Conservation (phyloP, 2,329 filamentous ascomycete species). For the Sclerotinia minor region DNA sequence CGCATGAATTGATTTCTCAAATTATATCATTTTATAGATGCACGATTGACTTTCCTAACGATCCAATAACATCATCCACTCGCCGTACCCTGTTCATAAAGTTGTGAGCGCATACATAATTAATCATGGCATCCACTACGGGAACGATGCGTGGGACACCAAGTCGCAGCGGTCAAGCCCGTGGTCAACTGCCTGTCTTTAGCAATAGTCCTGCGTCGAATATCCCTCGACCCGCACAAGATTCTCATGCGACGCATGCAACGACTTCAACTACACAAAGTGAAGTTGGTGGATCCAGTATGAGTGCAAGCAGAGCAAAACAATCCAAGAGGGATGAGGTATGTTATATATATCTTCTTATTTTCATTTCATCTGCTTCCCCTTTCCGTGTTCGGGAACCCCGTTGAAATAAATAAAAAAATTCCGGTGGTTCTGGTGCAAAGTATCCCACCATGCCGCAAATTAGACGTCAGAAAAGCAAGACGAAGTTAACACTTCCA, state of each 20-base stretch:
- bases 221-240: constrained; percentile 73
- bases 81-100: constrained; percentile 18
- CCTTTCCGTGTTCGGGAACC: neutral
- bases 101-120: constrained; percentile 19
- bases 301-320: constrained; percentile 94
- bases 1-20: neutral
- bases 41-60: constrained; percentile 4
- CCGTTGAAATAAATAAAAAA: neutral
- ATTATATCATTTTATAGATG: neutral
- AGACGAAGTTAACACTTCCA: constrained; percentile 24
- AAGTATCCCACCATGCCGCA: constrained; percentile 22
- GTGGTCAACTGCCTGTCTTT: constrained; percentile 58
- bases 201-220: constrained; percentile 63
- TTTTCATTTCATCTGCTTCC: neutral
- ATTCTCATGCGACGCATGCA: constrained; percentile 49
- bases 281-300: constrained; percentile 57
- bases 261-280: constrained; percentile 50
- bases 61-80: neutral
- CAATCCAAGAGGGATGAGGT: constrained; percentile 99
- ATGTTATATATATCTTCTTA: constrained; percentile 43
- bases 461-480: constrained; percentile 22
- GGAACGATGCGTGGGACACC: constrained; percentile 69
- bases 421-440: neutral
- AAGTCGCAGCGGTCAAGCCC: constrained; percentile 55
- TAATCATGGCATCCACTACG: constrained; percentile 39